Percentiles rank a stretch among this genome's conserved stretches.
phyloP scores from a whole-genome alignment of 441 rosid genomes.

The Populus tomentosa region DNA sequence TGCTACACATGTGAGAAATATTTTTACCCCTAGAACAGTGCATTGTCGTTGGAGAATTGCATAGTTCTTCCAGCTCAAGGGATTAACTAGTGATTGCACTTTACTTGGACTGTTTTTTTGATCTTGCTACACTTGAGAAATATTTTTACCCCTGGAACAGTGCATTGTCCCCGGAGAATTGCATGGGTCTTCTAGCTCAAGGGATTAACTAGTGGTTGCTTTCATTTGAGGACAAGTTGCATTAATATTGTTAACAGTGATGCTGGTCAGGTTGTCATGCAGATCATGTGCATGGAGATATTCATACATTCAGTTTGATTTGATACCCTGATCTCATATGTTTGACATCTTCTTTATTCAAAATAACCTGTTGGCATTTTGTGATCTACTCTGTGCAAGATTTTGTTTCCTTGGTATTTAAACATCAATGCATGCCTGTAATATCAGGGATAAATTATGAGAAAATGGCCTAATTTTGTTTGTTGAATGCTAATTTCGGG shows the following conservation, averaged over 20 bases:
- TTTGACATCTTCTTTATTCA: neutral
- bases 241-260: neutral
- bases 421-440: neutral
- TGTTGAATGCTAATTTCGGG: neutral
- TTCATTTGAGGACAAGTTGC: neutral
- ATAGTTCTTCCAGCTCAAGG: neutral
- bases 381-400: neutral
- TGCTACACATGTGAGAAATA: neutral
- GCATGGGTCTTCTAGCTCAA: neutral
- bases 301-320: neutral
- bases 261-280: neutral
- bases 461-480: neutral
- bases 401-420: neutral
- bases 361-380: neutral
- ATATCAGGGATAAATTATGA: neutral
- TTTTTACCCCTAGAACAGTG: neutral
- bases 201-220: neutral
- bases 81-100: neutral
- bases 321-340: neutral
- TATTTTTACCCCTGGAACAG: neutral
- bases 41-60: neutral
- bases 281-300: neutral
- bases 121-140: neutral
- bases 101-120: neutral
- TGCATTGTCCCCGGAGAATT: neutral